phyloP scores from a whole-genome alignment of 805 yeast genomes.

The Pichia nakasei region DNA sequence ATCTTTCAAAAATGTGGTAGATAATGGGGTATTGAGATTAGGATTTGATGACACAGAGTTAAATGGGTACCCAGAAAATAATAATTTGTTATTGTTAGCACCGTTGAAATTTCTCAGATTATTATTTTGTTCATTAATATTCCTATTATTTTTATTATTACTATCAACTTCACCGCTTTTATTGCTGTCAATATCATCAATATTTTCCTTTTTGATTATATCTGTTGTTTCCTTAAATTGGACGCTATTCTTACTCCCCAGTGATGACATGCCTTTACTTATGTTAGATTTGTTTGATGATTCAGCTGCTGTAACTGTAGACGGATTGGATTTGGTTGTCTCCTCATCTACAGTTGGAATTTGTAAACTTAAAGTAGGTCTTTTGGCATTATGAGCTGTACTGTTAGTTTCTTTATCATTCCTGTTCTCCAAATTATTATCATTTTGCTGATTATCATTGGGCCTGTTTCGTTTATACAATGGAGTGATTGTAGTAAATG shows the following conservation, averaged over 20 bases:
- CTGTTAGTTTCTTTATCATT: neutral
- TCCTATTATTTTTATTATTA: neutral
- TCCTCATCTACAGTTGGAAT: slow-evolving; percentile 37
- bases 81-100: neutral
- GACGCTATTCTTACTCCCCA: neutral
- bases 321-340: slow-evolving; percentile 30
- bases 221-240: neutral
- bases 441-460: neutral
- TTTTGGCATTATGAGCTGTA: slow-evolving; percentile 12
- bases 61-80: neutral
- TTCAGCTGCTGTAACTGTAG: slow-evolving; percentile 8
- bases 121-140: neutral
- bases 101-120: neutral
- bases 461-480: neutral
- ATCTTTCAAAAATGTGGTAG: slow-evolving; percentile 5
- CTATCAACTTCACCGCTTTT: neutral
- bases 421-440: neutral
- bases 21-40: neutral
- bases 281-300: slow-evolving; percentile 5
- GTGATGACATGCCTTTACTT: neutral
- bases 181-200: no score
- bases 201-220: neutral
- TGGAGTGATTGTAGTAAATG: neutral
- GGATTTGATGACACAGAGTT: neutral
- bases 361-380: slow-evolving; percentile 58